These are phyloP conservation scores for Penicillium sumatraense DNA, from an alignment of 2,329 filamentous ascomycete species.

Conservation along the genomic window DNA sequence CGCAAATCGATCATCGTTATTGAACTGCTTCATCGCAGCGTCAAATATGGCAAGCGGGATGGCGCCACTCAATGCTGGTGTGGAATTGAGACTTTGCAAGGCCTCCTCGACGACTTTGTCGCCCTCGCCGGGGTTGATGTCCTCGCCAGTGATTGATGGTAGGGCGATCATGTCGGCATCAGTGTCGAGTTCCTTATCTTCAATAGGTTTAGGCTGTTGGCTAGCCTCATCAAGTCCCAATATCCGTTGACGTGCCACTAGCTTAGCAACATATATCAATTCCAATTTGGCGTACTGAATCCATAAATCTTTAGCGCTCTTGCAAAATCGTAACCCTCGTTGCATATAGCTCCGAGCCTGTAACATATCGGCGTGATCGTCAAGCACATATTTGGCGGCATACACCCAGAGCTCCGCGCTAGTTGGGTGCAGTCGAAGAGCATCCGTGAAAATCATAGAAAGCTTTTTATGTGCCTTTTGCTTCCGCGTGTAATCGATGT, in stretches of 20 bases:
- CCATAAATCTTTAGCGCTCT: constrained; percentile 74
- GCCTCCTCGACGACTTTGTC: constrained; percentile 58
- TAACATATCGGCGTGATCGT: constrained; percentile 83
- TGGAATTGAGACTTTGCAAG: constrained; percentile 68
- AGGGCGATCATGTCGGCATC: constrained; percentile 63
- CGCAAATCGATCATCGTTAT: constrained; percentile 68
- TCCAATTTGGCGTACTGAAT: constrained; percentile 88
- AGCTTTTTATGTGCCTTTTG: constrained; percentile 67
- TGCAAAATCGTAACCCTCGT: constrained; percentile 88
- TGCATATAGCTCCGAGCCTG: constrained; percentile 85
- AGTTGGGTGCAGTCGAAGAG: constrained; percentile 82
- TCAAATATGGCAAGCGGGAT: constrained; percentile 94
- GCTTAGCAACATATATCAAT: constrained; percentile 86
- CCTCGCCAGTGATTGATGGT: constrained; percentile 65
- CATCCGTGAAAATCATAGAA: constrained; percentile 64
- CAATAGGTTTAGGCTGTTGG: constrained; percentile 45
- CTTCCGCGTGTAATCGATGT: constrained; percentile 78
- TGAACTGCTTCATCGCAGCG: constrained; percentile 76
- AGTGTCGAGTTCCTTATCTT: constrained; percentile 41
- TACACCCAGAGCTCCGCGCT: constrained; percentile 84
- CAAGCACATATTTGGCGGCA: constrained; percentile 77
- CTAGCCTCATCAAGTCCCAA: constrained; percentile 61
- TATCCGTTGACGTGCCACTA: constrained; percentile 73
- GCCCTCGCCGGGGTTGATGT: constrained; percentile 60
- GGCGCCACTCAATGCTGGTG: constrained; percentile 86